Percentiles rank a stretch among this genome's conserved stretches.
phyloP scores from a whole-genome alignment of 352 stramenopile species.

The Saprolegnia diclina region DNA sequence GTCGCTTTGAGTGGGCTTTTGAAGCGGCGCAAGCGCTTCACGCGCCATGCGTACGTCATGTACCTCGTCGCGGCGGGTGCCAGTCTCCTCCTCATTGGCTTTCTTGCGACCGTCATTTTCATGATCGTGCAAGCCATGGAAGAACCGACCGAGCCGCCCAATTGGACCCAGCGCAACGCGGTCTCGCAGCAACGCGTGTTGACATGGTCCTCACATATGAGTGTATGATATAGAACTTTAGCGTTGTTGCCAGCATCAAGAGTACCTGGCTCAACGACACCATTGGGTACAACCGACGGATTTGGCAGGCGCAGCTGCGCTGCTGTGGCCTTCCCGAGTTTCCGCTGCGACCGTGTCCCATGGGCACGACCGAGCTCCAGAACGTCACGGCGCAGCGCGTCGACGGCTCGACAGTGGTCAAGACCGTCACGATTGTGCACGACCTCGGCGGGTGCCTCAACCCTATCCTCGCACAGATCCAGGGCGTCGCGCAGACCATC shows the following conservation, averaged over 20 bases:
- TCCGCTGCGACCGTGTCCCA: constrained; percentile 48
- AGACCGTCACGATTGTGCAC: constrained; percentile 41
- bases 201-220: no score
- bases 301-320: constrained; percentile 55
- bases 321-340: constrained; percentile 67
- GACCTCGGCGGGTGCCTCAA: constrained; percentile 48
- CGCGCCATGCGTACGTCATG: constrained; percentile 30
- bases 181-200: constrained; percentile 10
- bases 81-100: constrained; percentile 39
- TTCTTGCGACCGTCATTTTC: constrained; percentile 44
- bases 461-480: constrained; percentile 50
- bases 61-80: constrained; percentile 41
- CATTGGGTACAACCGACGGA: constrained; percentile 39
- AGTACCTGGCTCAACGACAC: constrained; percentile 40
- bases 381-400: constrained; percentile 57
- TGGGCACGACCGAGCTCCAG: constrained; percentile 39
- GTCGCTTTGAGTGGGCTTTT: background rate
- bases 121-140: constrained; percentile 58
- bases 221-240: constrained; percentile 38
- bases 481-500: constrained; percentile 34
- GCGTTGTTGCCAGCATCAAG: constrained; percentile 45
- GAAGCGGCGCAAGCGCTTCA: background rate
- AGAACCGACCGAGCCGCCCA: constrained; percentile 32
- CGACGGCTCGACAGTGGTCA: constrained; percentile 43
- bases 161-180: constrained; percentile 69